Conservation (phyloP, 495 filamentous ascomycete genomes). For the Penicillium tannophilum region DNA sequence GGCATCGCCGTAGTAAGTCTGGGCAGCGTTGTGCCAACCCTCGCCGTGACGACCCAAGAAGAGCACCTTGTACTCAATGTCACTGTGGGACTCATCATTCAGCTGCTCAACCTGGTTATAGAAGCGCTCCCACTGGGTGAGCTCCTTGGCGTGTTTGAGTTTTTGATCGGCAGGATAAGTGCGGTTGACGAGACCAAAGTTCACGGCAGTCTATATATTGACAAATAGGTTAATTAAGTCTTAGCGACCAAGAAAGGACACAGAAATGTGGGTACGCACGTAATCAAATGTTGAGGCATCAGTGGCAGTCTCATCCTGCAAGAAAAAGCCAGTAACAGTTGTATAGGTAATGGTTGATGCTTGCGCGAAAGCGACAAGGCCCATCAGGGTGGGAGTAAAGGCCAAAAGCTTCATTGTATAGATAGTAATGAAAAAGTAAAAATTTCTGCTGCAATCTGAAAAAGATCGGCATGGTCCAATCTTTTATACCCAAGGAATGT, state of each 20-base stretch:
- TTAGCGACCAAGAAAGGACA: background rate
- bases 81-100: slow-evolving; percentile 47
- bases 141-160: slow-evolving; percentile 25
- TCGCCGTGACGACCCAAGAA: slow-evolving; percentile 73
- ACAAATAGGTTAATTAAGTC: slow-evolving; percentile 3
- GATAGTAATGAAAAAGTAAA: background rate
- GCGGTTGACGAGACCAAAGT: slow-evolving; percentile 68
- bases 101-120: slow-evolving; percentile 55
- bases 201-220: slow-evolving; percentile 51
- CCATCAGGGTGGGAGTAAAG: slow-evolving; percentile 24
- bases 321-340: slow-evolving; percentile 68
- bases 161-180: slow-evolving; percentile 53
- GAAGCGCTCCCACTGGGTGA: slow-evolving; percentile 71
- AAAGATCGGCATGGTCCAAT: slow-evolving; percentile 17
- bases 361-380: slow-evolving; percentile 23
- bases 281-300: slow-evolving; percentile 67
- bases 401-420: slow-evolving; percentile 34
- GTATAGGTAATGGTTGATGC: slow-evolving; percentile 56
- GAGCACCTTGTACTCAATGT: slow-evolving; percentile 66
- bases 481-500: slow-evolving; percentile 16
- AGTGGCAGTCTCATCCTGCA: slow-evolving; percentile 67
- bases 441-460: background rate
- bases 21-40: slow-evolving; percentile 67
- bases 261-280: slow-evolving; percentile 36
- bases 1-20: slow-evolving; percentile 65